phyloP scores from a whole-genome alignment of 2,329 filamentous ascomycete species.

The Chaetomiaceae sp. region DNA sequence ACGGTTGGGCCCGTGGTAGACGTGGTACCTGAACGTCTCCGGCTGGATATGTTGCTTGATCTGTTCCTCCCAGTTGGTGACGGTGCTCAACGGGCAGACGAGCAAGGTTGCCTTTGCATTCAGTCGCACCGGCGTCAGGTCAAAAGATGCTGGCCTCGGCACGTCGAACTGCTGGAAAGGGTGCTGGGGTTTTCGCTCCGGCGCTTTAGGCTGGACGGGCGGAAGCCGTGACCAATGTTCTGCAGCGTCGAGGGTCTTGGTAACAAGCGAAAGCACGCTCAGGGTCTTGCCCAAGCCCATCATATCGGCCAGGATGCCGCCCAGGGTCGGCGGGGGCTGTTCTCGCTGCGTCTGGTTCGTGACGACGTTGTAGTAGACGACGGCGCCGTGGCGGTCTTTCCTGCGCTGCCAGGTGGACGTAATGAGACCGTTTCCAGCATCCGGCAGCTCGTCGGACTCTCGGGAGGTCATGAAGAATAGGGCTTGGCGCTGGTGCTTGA shows the following conservation, averaged over 20 bases:
- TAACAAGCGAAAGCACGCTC: constrained; percentile 75
- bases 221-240: constrained; percentile 53
- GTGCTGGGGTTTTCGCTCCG: constrained; percentile 33
- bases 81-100: constrained; percentile 82
- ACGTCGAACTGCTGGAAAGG: constrained; percentile 34
- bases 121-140: constrained; percentile 48
- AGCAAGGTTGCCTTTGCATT: constrained; percentile 81
- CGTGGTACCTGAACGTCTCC: constrained; percentile 63
- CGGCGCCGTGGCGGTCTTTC: constrained; percentile 45
- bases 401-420: constrained; percentile 75
- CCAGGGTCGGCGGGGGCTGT: constrained; percentile 62
- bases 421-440: constrained; percentile 53
- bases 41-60: constrained; percentile 74
- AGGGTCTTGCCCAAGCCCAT: constrained; percentile 88
- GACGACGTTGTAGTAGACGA: constrained; percentile 77
- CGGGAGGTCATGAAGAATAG: constrained; percentile 79
- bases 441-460: constrained; percentile 62
- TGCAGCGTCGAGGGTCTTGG: constrained; percentile 60
- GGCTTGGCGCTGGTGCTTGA: constrained; percentile 86
- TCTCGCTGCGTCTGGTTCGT: constrained; percentile 62
- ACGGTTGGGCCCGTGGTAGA: constrained; percentile 81
- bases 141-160: constrained; percentile 41
- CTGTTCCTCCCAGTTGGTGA: constrained; percentile 93
- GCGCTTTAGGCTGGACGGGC: constrained; percentile 46
- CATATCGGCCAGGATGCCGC: constrained; percentile 77